phyloP scores from a whole-genome alignment of 2,329 filamentous ascomycete species.

The Microdochium paspali region DNA sequence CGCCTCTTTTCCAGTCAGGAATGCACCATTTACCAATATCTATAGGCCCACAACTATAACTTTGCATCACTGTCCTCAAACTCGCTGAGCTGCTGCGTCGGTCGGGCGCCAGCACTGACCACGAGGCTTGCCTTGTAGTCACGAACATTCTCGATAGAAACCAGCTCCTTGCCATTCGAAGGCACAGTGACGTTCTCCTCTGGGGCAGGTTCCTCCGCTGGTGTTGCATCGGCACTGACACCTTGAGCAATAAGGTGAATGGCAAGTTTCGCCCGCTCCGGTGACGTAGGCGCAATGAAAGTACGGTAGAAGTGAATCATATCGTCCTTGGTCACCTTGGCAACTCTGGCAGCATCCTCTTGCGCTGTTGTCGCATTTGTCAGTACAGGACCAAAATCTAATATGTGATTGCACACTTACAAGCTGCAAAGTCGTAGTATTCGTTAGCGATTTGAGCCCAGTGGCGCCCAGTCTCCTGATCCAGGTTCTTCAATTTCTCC shows the following conservation, averaged over 20 bases:
- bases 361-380: slow-evolving; percentile 41
- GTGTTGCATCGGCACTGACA: slow-evolving; percentile 27
- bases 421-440: slow-evolving; percentile 80
- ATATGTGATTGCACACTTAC: slow-evolving; percentile 38
- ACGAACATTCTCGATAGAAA: slow-evolving; percentile 67
- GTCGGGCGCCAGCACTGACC: slow-evolving; percentile 62
- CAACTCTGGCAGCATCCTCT: slow-evolving; percentile 67
- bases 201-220: slow-evolving; percentile 26
- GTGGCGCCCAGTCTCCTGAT: slow-evolving; percentile 72
- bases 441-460: slow-evolving; percentile 82
- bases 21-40: not conserved
- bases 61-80: slow-evolving; percentile 84
- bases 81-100: slow-evolving; percentile 67
- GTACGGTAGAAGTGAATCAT: slow-evolving; percentile 70
- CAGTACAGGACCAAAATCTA: slow-evolving; percentile 5
- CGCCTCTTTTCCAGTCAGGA: not conserved
- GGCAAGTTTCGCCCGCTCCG: slow-evolving; percentile 68
- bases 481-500: slow-evolving; percentile 87
- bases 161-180: slow-evolving; percentile 40
- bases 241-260: slow-evolving; percentile 76
- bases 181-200: slow-evolving; percentile 22
- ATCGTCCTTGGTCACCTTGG: slow-evolving; percentile 66
- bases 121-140: slow-evolving; percentile 69
- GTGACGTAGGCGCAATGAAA: slow-evolving; percentile 67
- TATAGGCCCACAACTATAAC: slow-evolving; percentile 38